Percentiles rank a stretch among this genome's conserved stretches.
Evolutionary conservation across 179 eudicot species (phyloP).

Genomic region (Spergularia azorica): DNA sequence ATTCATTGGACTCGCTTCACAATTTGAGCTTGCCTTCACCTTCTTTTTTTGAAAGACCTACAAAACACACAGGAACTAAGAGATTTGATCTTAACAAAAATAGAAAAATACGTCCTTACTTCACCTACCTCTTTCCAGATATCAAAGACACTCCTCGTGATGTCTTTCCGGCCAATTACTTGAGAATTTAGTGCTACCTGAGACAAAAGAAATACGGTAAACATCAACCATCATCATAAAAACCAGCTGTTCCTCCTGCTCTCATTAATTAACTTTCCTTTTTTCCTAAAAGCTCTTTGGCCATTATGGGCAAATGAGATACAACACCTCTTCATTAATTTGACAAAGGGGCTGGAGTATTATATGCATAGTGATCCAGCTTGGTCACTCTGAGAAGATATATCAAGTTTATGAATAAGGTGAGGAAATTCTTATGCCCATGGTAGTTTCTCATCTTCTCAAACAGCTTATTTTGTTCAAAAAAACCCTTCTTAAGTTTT

Average conservation of each 20-base stretch:
- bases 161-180: slow-evolving; percentile 91
- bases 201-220: slow-evolving; percentile 14
- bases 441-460: slow-evolving; percentile 1
- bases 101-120: not conserved
- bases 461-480: not conserved
- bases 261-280: not conserved
- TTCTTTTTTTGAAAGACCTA: slow-evolving; percentile 89
- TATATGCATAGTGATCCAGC: not conserved
- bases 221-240: slow-evolving; percentile 11
- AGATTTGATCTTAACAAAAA: not conserved
- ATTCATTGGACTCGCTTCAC: slow-evolving; percentile 28
- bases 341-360: not conserved
- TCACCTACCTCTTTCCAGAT: slow-evolving; percentile 87
- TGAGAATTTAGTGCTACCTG: slow-evolving; percentile 85
- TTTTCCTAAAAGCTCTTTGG: not conserved
- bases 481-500: not conserved
- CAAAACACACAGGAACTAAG: slow-evolving; percentile 15
- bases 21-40: slow-evolving; percentile 48
- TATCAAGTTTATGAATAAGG: not conserved
- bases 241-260: not conserved
- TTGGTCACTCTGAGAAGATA: not conserved
- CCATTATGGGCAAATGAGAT: not conserved
- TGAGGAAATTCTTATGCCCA: slow-evolving; percentile 7
- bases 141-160: slow-evolving; percentile 79
- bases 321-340: not conserved